A percentile compares a stretch with the other conserved stretches of the same genome.
These are phyloP conservation scores for Phytophthora chlamydospora DNA, from an alignment of 352 stramenopile species.

Conservation along the genomic window DNA sequence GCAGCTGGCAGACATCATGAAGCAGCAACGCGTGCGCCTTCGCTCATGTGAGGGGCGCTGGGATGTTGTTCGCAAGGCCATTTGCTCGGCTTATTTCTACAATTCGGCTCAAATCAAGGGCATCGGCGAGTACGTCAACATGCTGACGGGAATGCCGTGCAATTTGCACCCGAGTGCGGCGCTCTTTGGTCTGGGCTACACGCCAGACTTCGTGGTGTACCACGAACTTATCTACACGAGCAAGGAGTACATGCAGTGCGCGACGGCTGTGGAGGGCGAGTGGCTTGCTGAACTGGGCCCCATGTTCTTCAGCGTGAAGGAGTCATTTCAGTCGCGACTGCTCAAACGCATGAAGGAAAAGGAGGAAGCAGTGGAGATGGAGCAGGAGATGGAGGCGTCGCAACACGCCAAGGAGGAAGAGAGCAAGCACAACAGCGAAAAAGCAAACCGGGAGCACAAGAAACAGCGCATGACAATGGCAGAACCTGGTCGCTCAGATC, in stretches of 20 bases:
- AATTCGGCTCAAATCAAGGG: constrained; percentile 99
- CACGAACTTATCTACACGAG: constrained; percentile 99
- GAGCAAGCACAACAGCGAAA: constrained; percentile 24
- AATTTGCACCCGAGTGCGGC: constrained; percentile 97
- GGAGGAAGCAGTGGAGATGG: constrained; percentile 77
- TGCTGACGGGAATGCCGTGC: constrained; percentile 98
- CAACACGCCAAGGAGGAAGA: constrained; percentile 30
- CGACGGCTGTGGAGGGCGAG: constrained; percentile 98
- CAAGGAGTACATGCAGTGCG: constrained; percentile 98
- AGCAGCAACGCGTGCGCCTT: constrained; percentile 94
- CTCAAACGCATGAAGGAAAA: constrained; percentile 90
- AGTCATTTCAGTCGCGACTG: constrained; percentile 94
- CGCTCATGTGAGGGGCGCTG: constrained; percentile 91
- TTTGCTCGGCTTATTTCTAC: constrained; percentile 99
- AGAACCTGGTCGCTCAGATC: constrained; percentile 49
- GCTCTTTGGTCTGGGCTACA: constrained; percentile 98
- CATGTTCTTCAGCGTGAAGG: constrained; percentile 99
- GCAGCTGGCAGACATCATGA: constrained; percentile 99
- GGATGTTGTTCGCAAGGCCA: constrained; percentile 98
- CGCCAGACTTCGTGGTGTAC: constrained; percentile 99
- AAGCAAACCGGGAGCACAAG: constrained; percentile 44
- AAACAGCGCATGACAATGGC: constrained; percentile 70
- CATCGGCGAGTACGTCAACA: constrained; percentile 99
- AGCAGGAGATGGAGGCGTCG: constrained; percentile 78
- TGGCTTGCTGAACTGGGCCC: constrained; percentile 99